Base-by-base conservation (phyloP, 257 asterid species). In the Fraxinus pennsylvanica region DNA sequence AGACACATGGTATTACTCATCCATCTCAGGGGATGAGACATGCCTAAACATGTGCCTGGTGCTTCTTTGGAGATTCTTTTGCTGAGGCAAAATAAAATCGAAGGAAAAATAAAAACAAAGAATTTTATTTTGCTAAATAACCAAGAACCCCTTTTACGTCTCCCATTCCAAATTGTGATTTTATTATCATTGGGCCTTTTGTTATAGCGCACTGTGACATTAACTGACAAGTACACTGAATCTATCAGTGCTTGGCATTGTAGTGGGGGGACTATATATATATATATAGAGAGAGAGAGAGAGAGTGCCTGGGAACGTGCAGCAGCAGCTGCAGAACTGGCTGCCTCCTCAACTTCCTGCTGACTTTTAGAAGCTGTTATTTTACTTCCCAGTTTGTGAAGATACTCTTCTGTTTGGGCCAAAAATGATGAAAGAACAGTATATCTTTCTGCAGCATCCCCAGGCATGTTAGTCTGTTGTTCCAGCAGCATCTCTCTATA, bases 291-390 rank as follows among this genome's bases (percentile, higher is more conserved):
- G 78, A 80, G 79, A 74, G 74, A 74, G 74, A 79, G 83, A 78
- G 83, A 63, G 75, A 77, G 36, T 85, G 66, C 99, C 94, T 93
- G 98, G 82, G 96, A 89, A 29, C 96, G 94, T 71, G 99, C 99
- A 72, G 96, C 97, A 13, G 82, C 83, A 32, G 94, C 96, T 9
- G 99, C 98, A 68, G 87, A 86, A 88, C 85, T 86, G 73, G 97
- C 98, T 65, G 97, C 94, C 94, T 96, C 99, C 86, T 89, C 98
- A 86, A 91, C 96, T 85, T 96, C 99, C 91, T 96, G 99, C 81
- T 89, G 97, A 84, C 92, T 96, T 84, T 96, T 96, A 19, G 99
- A 66, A 54, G 98, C 94, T 80, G 99, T 96, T 82, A 96, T 96
- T 86, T 96, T 93, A 76, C 97, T 74, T 43, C 99, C 99, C 82